A percentile compares a stretch with the other conserved stretches of the same genome.
These are phyloP conservation scores for Huiozyma sinensis DNA, from an alignment of 805 yeast species.

Conservation along the genomic window DNA sequence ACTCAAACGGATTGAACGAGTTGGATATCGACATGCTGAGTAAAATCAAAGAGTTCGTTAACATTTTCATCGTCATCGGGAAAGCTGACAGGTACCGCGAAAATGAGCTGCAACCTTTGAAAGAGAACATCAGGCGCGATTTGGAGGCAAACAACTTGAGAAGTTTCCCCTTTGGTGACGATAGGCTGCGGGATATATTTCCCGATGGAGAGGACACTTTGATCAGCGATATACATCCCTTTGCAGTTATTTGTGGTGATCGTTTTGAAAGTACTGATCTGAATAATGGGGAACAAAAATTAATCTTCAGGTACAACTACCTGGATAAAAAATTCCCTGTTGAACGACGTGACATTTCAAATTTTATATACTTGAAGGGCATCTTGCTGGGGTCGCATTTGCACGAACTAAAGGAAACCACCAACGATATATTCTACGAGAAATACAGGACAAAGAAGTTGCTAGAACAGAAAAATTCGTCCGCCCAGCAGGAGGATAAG, in stretches of 20 bases:
- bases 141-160: slow-evolving; percentile 49
- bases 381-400: slow-evolving; percentile 68
- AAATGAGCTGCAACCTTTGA: slow-evolving; percentile 45
- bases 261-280: slow-evolving; percentile 1
- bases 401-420: slow-evolving; percentile 70
- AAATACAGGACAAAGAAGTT: slow-evolving; percentile 65
- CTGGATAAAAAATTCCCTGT: neutral
- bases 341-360: slow-evolving; percentile 36
- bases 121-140: slow-evolving; percentile 45
- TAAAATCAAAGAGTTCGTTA: slow-evolving; percentile 58
- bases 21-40: slow-evolving; percentile 62
- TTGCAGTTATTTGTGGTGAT: slow-evolving; percentile 56
- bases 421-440: slow-evolving; percentile 69
- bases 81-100: slow-evolving; percentile 72
- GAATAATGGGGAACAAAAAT: slow-evolving; percentile 1
- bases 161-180: slow-evolving; percentile 62
- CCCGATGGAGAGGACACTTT: slow-evolving; percentile 24
- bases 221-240: slow-evolving; percentile 44
- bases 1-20: slow-evolving; percentile 34
- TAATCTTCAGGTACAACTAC: slow-evolving; percentile 4
- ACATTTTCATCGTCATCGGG: slow-evolving; percentile 73
- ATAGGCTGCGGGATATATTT: slow-evolving; percentile 27
- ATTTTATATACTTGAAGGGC: slow-evolving; percentile 60
- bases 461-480: slow-evolving; percentile 26
- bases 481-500: neutral